Conservation (phyloP, 2,329 filamentous ascomycete genomes). For the Ophiosphaerella herpotricha region DNA sequence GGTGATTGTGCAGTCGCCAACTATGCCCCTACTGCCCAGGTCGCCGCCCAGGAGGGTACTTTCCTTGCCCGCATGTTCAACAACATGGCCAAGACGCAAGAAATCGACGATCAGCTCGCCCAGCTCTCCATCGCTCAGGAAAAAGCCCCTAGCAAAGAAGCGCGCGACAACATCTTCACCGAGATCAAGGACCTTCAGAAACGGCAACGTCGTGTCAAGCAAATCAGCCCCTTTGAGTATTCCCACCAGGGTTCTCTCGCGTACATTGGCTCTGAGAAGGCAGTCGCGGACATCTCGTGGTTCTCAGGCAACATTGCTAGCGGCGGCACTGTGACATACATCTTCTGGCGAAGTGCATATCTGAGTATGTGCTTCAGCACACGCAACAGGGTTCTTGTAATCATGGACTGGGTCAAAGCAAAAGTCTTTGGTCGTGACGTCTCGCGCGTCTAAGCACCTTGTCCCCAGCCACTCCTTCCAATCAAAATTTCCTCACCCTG, state of each 20-base stretch:
- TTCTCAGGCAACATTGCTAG: conserved; percentile 94
- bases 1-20: conserved; percentile 97
- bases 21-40: conserved; percentile 96
- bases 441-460: conserved; percentile 63
- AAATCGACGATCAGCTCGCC: conserved; percentile 75
- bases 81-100: conserved; percentile 95
- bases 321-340: conserved; percentile 90
- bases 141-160: conserved; percentile 69
- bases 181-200: conserved; percentile 88
- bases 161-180: conserved; percentile 63
- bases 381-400: conserved; percentile 90
- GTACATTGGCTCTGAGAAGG: conserved; percentile 98
- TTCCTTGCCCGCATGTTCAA: conserved; percentile 97
- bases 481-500: too few species aligned
- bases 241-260: conserved; percentile 95
- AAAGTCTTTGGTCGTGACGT: conserved; percentile 96
- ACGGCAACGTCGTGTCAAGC: conserved; percentile 85
- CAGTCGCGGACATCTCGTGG: conserved; percentile 96
- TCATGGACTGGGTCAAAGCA: conserved; percentile 95
- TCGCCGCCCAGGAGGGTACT: conserved; percentile 90
- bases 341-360: conserved; percentile 98
- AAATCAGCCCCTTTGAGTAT: conserved; percentile 97
- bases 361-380: conserved; percentile 99
- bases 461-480: too few species aligned
- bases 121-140: conserved; percentile 65